Percentiles rank a stretch among this genome's conserved stretches.
These are phyloP conservation scores for Didymella keratinophila DNA, from an alignment of 2,329 filamentous ascomycete species.

Conservation along the genomic window DNA sequence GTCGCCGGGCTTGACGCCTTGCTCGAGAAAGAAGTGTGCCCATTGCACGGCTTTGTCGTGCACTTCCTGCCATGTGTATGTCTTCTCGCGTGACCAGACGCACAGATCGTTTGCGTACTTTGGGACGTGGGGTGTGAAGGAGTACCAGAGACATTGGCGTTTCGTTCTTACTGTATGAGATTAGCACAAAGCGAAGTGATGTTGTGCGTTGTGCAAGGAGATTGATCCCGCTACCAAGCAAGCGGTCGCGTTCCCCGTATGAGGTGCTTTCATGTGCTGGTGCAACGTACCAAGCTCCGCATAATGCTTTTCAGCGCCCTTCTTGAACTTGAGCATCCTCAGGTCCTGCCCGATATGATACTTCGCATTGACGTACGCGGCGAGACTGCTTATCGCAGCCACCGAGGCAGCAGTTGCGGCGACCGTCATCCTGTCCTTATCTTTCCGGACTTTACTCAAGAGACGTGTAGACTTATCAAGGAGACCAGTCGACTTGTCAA, in stretches of 20 bases:
- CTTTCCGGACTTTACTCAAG: not conserved
- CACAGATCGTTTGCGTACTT: conserved; percentile 58
- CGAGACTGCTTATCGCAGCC: conserved; percentile 49
- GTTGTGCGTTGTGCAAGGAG: not conserved
- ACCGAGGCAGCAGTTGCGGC: conserved; percentile 38
- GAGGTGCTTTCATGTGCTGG: not conserved
- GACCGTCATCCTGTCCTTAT: conserved; percentile 24
- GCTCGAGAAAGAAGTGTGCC: conserved; percentile 45
- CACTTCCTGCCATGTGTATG: conserved; percentile 46
- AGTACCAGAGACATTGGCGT: conserved; percentile 42
- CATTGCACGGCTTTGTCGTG: conserved; percentile 42
- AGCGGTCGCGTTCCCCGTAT: not conserved
- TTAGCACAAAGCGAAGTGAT: not conserved
- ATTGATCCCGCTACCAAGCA: not conserved
- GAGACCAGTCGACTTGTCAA: not conserved
- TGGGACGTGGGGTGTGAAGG: conserved; percentile 33
- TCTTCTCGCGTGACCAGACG: conserved; percentile 70
- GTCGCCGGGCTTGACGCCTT: conserved; percentile 67
- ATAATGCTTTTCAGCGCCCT: conserved; percentile 48
- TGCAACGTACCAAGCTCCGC: conserved; percentile 36
- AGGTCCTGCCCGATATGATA: conserved; percentile 71
- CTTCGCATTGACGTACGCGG: conserved; percentile 72
- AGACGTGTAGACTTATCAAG: not conserved
- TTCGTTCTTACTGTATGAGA: conserved; percentile 51
- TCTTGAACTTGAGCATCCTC: conserved; percentile 51